Conservation (phyloP, 805 yeast genomes). For the Starmerella gropengiesseri region DNA sequence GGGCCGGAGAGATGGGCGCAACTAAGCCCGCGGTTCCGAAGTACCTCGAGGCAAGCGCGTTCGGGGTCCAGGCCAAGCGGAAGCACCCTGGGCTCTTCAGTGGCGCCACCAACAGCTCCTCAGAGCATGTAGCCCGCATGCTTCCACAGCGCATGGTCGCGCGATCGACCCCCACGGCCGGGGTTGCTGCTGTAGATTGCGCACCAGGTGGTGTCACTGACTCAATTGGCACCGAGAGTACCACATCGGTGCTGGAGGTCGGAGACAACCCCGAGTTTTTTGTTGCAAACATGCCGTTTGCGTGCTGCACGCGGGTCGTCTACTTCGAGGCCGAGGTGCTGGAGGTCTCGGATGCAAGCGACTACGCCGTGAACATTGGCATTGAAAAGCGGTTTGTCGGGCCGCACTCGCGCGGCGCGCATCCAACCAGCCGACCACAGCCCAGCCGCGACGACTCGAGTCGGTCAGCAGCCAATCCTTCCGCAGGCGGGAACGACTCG, state of each 20-base stretch:
- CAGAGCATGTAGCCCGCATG: neutral
- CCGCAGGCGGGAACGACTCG: no score
- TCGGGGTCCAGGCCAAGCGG: constrained; percentile 1
- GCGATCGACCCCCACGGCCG: neutral
- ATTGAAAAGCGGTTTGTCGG: neutral
- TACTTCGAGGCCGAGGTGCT: constrained; percentile 1
- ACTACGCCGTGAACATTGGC: neutral
- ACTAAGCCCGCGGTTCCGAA: constrained; percentile 4
- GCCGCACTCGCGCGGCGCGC: neutral
- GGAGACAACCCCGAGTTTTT: neutral
- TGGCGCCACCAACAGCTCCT: neutral
- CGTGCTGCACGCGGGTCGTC: neutral
- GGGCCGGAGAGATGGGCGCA: neutral
- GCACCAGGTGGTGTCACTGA: neutral
- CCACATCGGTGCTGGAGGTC: no score
- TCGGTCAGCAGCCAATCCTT: no score
- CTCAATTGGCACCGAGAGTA: no score
- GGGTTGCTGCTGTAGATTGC: neutral
- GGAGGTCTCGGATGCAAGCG: neutral
- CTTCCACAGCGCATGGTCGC: neutral
- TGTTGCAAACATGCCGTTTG: neutral
- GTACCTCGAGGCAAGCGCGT: constrained; percentile 2
- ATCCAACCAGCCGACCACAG: no score
- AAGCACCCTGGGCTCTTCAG: neutral
- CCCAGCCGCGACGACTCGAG: no score